Evolutionary conservation across 2,329 filamentous ascomycete genomes (phyloP), one percentile per base, ranked within the genome.

Genomic region (Aspergillus fumigatiaffinis): DNA sequence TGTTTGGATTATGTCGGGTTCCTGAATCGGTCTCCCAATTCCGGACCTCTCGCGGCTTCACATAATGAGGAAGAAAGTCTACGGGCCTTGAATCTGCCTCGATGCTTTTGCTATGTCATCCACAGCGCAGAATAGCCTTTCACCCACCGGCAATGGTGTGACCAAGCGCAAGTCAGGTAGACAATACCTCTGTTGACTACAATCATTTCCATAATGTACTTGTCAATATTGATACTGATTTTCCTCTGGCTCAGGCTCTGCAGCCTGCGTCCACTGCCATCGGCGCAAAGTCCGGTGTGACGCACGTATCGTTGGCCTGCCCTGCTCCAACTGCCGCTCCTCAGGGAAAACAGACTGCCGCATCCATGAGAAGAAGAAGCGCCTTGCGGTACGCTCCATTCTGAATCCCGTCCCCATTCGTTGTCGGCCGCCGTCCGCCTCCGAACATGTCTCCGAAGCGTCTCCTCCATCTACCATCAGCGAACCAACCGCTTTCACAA

Each of bases 261-360:
- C 69, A 25, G 80, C 80, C 38, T 82, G 80, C 58, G 67, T 79
- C 44, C 72, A 76, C 58, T 82, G 80, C 53, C 80, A 82, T 66
- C 77, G 76, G 51, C 76, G 79, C 66, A 82, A 82, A 65, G 76
- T 82, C 51, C 77, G 78, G 59, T 82, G 80, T 60, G 80, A 82
- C 66, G 76, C 81, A 48, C 73, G 79, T 54, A 62, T 72, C 21
- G 76, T 77, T 32, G 80, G 80, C 14, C 62, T 75, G 1, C 80
- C 80, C 0, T 82, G 80, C 62, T 77, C 79, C 53, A 81, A 80
- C 60, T 82, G 80, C 57, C 71, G 71, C 35, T 69, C 72, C 25
- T 75, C 78, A 35, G 70, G 74, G 20, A 74, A 74, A 53, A 50
- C 66, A 14, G 75, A 76, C 54, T 82, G 80, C 56, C 74, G 70